phyloP scores from a whole-genome alignment of 495 filamentous ascomycete genomes.

The Podospora tetraspora region DNA sequence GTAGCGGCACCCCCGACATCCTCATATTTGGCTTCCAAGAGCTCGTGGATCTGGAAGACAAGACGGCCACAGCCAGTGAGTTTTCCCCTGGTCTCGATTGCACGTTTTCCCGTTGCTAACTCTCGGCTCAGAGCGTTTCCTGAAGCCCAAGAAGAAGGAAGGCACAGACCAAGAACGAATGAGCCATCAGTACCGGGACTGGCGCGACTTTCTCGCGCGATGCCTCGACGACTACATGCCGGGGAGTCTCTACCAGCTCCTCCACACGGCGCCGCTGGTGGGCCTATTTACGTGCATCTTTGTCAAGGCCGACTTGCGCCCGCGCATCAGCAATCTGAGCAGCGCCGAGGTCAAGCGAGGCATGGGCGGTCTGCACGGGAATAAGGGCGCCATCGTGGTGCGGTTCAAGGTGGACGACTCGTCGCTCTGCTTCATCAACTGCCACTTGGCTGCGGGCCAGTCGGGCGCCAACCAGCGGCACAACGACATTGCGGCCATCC shows the following conservation, averaged over 20 bases:
- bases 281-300: conserved; percentile 96
- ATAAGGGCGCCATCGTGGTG: conserved; percentile 91
- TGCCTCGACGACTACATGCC: conserved; percentile 80
- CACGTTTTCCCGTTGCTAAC: conserved; percentile 14
- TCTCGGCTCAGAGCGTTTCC: conserved; percentile 54
- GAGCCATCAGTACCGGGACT: conserved; percentile 94
- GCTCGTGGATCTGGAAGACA: conserved; percentile 93
- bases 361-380: conserved; percentile 88
- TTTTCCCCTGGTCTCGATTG: conserved; percentile 22
- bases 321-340: conserved; percentile 67
- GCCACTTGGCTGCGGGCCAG: conserved; percentile 93
- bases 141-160: conserved; percentile 84
- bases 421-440: conserved; percentile 94
- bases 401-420: conserved; percentile 88
- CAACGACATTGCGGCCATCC: conserved; percentile 85
- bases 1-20: conserved; percentile 74
- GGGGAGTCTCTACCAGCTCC: conserved; percentile 70
- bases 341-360: conserved; percentile 87
- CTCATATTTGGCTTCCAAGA: conserved; percentile 97
- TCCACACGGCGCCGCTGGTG: conserved; percentile 85
- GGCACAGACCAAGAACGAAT: conserved; percentile 86
- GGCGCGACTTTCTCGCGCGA: conserved; percentile 81
- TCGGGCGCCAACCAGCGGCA: conserved; percentile 83
- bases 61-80: conserved; percentile 90
- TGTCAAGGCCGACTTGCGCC: conserved; percentile 70